Evolutionary conservation across 306 rosid genomes (phyloP), one percentile per base, ranked within the genome.

Genomic region (Cyclanthera cordifolia): DNA sequence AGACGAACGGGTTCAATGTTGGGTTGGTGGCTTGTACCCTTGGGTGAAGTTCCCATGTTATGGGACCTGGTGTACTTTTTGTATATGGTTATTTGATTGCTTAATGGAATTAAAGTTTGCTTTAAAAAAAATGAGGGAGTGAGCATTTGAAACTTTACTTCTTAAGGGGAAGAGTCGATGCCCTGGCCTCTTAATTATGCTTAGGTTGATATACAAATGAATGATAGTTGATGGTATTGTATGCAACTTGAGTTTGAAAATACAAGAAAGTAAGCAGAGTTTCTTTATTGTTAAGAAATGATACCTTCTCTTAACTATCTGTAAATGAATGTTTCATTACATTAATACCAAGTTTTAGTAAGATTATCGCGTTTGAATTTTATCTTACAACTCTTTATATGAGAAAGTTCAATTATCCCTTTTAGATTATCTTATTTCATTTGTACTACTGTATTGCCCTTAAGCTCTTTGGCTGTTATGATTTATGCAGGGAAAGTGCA

Each of bases 401-500:
- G 11, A 12, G 21, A 57, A 28, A 57, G 32, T 57, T 25, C 17
- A 28, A 27, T 11, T 57, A 28, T 11, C 32, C 5, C 43, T 3
- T 28, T 28, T 2, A 28, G 43, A 25, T 15, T 28, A 11, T 25
- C 8, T 55, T 24, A 23, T 23, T 54, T 55, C 63, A 54, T 54
- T 54, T 14, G 34, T 25, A 30, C 12, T 57, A 14, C 43, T 28
- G 6, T 60, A 39, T 3, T 55, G 67, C 27, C 19, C 43, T 8
- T 67, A 12, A 69, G 51, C 52, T 8, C 14, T 54, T 69, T 81
- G 53, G 21, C 32, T 48, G 10, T 43, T 61, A 56, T 37, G 71
- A 25, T 57, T 23, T 48, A 16, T 82, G 69, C 91, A 91, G 97
- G 96, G 74, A 91, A 84, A 80, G 78, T 88, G 76, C 89, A 86